Evolutionary conservation across 345 rosid species (phyloP).

Genomic region (Limnanthes douglasii): DNA sequence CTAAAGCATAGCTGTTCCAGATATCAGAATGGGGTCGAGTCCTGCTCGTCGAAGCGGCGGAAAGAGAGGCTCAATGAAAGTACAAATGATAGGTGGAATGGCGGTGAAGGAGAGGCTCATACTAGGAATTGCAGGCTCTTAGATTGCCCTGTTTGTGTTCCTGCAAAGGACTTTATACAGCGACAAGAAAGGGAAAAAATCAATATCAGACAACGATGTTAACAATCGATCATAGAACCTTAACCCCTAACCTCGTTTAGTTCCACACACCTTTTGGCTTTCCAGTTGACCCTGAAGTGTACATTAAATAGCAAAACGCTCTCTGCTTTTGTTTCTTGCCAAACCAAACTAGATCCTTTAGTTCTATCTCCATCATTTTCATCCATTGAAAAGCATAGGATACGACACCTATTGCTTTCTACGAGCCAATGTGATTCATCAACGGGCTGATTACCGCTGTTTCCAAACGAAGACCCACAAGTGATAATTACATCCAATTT

Average conservation of each 20-base stretch:
- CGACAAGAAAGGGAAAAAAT: too few species aligned
- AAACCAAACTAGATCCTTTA: conserved; percentile 22
- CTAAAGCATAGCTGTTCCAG: too few species aligned
- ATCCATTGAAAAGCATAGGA: conserved; percentile 36
- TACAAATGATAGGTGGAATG: too few species aligned
- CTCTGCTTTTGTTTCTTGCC: conserved; percentile 33
- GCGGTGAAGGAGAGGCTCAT: too few species aligned
- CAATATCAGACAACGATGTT: too few species aligned
- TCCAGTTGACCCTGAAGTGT: conserved; percentile 93
- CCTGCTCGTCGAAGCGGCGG: too few species aligned
- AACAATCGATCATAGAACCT: too few species aligned
- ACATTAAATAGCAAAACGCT: conserved; percentile 66
- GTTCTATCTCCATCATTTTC: conserved; percentile 12
- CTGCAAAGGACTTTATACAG: too few species aligned
- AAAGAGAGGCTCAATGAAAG: too few species aligned
- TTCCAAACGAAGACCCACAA: conserved; percentile 26
- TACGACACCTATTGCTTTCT: conserved; percentile 19
- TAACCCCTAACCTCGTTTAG: conserved; percentile 72
- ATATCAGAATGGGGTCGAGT: too few species aligned
- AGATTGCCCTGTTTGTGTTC: too few species aligned
- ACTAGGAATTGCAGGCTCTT: too few species aligned
- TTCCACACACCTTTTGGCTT: conserved; percentile 90
- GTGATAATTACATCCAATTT: conserved; percentile 35
- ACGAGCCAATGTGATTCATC: conserved; percentile 33
- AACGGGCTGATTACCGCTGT: conserved; percentile 17